These are phyloP conservation scores for Exophiala oligosperma DNA, from an alignment of 2,329 filamentous ascomycete species.

Conservation along the genomic window DNA sequence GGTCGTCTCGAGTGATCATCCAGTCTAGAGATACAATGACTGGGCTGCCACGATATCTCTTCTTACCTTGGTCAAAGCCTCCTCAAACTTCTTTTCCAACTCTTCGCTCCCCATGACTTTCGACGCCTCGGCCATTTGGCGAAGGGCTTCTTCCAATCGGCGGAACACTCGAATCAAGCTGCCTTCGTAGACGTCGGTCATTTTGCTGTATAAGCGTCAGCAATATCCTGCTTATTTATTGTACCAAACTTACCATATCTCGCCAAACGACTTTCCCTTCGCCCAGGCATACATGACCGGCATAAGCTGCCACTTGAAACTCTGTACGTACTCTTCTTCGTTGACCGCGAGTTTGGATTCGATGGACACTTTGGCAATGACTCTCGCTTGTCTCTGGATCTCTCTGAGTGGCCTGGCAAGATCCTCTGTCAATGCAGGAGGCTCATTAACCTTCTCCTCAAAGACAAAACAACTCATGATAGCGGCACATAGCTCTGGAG, in stretches of 20 bases:
- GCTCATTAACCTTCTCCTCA: constrained; percentile 87
- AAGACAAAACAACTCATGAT: constrained; percentile 94
- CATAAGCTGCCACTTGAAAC: constrained; percentile 94
- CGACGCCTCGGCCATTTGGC: constrained; percentile 91
- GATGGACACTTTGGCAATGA: constrained; percentile 88
- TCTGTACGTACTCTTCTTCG: constrained; percentile 87
- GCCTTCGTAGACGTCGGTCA: constrained; percentile 98
- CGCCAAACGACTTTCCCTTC: constrained; percentile 82
- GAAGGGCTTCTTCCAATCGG: constrained; percentile 85
- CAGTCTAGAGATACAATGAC: constrained; percentile 70
- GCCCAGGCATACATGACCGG: constrained; percentile 93
- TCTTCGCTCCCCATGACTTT: constrained; percentile 99
- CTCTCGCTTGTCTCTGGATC: constrained; percentile 81
- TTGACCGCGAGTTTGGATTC: constrained; percentile 94
- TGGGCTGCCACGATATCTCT: constrained; percentile 94
- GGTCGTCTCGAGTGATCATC: not conserved
- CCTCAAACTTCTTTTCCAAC: constrained; percentile 55
- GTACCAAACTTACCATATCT: constrained; percentile 77
- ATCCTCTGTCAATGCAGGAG: constrained; percentile 72
- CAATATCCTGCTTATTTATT: constrained; percentile 1
- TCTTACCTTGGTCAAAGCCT: constrained; percentile 43
- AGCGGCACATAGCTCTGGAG: constrained; percentile 81
- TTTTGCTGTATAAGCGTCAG: constrained; percentile 66
- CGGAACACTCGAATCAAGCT: constrained; percentile 95
- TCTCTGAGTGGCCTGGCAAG: constrained; percentile 82